Conservation (phyloP, 75 land plant genomes). For the Pinus albicaulis region DNA sequence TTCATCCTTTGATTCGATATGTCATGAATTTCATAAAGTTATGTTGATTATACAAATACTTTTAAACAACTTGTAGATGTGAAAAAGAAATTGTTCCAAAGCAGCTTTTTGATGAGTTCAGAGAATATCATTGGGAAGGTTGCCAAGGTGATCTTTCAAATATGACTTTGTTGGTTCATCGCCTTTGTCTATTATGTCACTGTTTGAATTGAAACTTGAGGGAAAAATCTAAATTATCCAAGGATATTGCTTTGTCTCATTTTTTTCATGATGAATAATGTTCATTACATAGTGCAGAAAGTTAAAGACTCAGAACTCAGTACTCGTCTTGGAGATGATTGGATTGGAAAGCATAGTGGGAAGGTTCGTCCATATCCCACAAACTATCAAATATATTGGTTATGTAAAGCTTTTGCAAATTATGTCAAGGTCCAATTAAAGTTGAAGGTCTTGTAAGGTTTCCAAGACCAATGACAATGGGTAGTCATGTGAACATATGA, state of each 20-base stretch:
- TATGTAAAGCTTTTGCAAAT: too few relatives aligned
- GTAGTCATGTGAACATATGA: too few relatives aligned
- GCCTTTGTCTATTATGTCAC: constrained; percentile 26
- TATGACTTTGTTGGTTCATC: constrained; percentile 25
- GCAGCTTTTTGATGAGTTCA: not conserved
- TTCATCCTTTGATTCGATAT: constrained; percentile 66
- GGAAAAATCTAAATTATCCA: constrained; percentile 57
- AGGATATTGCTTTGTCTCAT: constrained; percentile 44
- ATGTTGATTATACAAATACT: constrained; percentile 28
- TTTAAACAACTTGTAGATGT: constrained; percentile 30
- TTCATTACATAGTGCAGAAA: constrained; percentile 60
- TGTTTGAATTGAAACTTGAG: constrained; percentile 53
- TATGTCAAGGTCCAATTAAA: too few relatives aligned
- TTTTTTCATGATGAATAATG: constrained; percentile 73
- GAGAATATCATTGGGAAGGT: constrained; percentile 7
- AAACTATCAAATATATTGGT: constrained; percentile 35
- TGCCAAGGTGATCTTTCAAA: not conserved
- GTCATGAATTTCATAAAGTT: constrained; percentile 67
- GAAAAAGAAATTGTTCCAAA: not conserved
- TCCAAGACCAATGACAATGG: too few relatives aligned
- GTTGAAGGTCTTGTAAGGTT: too few relatives aligned
- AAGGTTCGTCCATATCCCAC: constrained; percentile 47
- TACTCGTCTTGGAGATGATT: constrained; percentile 54
- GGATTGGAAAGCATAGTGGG: constrained; percentile 43
- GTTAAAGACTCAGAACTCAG: constrained; percentile 46